A percentile compares a stretch with the other conserved stretches of the same genome.
Conservation (phyloP, 148 eudicot genomes). For the Chenopodium album region DNA sequence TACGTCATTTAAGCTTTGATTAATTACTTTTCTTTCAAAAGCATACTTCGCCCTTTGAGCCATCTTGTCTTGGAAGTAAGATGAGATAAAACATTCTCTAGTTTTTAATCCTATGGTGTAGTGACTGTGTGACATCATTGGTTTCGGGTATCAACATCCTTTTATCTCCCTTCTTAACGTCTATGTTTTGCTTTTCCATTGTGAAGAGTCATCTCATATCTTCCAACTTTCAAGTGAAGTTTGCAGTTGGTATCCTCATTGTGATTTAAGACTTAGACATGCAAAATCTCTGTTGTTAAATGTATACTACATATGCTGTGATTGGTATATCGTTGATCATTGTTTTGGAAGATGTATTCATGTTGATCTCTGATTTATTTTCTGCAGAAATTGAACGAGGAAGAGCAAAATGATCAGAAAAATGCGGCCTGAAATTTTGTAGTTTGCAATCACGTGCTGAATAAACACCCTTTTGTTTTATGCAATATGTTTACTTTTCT, state of each 20-base stretch:
- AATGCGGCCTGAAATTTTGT: conserved; percentile 17
- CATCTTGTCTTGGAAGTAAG: too few relatives aligned
- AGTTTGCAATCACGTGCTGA: background rate
- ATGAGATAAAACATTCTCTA: too few relatives aligned
- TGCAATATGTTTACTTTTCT: too few relatives aligned
- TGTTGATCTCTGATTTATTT: background rate
- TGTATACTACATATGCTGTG: background rate
- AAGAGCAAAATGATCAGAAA: conserved; percentile 31
- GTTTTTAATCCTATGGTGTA: too few relatives aligned
- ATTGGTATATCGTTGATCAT: background rate
- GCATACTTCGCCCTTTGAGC: too few relatives aligned
- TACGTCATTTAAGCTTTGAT: too few relatives aligned
- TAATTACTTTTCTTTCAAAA: too few relatives aligned
- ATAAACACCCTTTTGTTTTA: background rate
- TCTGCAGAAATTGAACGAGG: conserved; percentile 40
- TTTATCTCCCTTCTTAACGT: background rate
- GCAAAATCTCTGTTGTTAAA: background rate
- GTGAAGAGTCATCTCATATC: background rate
- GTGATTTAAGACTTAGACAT: background rate
- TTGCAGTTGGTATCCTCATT: background rate
- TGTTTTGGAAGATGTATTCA: too few relatives aligned
- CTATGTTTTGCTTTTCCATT: background rate
- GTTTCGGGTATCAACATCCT: background rate
- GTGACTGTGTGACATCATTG: background rate
- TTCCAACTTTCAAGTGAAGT: background rate